Percentiles rank a stretch among this genome's conserved stretches.
phyloP scores from a whole-genome alignment of 495 filamentous ascomycete species.

The Talaromyces liani region DNA sequence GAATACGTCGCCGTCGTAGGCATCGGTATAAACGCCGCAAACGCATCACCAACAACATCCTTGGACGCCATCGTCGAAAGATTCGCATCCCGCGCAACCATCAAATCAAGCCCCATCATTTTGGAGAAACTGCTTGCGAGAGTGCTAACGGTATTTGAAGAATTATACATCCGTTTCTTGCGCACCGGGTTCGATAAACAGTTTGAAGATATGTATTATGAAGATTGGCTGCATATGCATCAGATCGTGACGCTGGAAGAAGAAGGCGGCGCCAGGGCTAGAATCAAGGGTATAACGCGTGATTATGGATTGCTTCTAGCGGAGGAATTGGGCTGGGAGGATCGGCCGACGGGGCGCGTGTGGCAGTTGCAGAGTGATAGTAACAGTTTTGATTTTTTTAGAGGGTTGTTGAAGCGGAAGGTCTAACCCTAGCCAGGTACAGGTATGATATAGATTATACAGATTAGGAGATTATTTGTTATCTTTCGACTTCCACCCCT shows the following conservation, averaged over 20 bases:
- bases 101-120: conserved; percentile 45
- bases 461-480: background rate
- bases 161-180: conserved; percentile 67
- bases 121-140: conserved; percentile 79
- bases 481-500: conserved; percentile 6
- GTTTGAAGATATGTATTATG: conserved; percentile 76
- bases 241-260: conserved; percentile 87
- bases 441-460: background rate
- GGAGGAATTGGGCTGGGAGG: conserved; percentile 70
- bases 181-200: conserved; percentile 60
- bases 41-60: conserved; percentile 79
- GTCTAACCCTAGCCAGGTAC: conserved; percentile 27
- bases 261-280: conserved; percentile 66
- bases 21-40: conserved; percentile 83
- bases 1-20: conserved; percentile 85
- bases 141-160: conserved; percentile 73
- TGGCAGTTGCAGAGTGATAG: conserved; percentile 90
- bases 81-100: conserved; percentile 18
- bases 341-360: conserved; percentile 64
- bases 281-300: conserved; percentile 81
- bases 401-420: conserved; percentile 79
- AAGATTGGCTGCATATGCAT: conserved; percentile 80
- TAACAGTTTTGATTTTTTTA: conserved; percentile 98
- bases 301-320: conserved; percentile 82
- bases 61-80: conserved; percentile 60